These are phyloP conservation scores for Tilletia caries DNA, from an alignment of 1,284 basidiomycete species.

Conservation along the genomic window DNA sequence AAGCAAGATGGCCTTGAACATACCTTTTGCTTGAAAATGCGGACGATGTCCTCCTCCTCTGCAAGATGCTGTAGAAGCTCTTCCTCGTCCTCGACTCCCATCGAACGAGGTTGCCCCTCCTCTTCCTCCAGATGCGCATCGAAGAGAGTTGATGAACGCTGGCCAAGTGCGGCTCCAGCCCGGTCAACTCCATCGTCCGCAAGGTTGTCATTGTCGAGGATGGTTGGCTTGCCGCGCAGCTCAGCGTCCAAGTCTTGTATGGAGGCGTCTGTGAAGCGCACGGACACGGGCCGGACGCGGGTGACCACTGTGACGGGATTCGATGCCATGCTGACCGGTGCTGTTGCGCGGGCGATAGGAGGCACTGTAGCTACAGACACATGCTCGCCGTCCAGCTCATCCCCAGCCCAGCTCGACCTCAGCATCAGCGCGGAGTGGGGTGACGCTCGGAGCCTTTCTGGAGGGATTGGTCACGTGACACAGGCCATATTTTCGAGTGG, in stretches of 20 bases:
- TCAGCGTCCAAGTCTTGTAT: neutral
- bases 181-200: neutral
- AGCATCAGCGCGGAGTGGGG: neutral
- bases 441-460: no score
- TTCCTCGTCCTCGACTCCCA: neutral
- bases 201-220: neutral
- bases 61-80: neutral
- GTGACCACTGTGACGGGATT: neutral
- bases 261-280: constrained; percentile 16
- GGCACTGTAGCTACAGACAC: no score
- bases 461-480: no score
- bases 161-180: neutral
- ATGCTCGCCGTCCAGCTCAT: no score
- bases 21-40: constrained; percentile 12
- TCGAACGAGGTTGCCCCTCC: neutral
- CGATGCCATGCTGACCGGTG: neutral
- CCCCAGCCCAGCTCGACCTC: neutral
- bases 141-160: neutral
- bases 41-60: constrained; percentile 9
- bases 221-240: neutral
- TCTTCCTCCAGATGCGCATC: neutral
- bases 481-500: no score
- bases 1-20: no score
- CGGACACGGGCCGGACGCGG: constrained; percentile 11
- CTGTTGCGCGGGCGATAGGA: no score